phyloP scores from a whole-genome alignment of 2,329 filamentous ascomycete species.

The Sclerotiophoma versabilis region DNA sequence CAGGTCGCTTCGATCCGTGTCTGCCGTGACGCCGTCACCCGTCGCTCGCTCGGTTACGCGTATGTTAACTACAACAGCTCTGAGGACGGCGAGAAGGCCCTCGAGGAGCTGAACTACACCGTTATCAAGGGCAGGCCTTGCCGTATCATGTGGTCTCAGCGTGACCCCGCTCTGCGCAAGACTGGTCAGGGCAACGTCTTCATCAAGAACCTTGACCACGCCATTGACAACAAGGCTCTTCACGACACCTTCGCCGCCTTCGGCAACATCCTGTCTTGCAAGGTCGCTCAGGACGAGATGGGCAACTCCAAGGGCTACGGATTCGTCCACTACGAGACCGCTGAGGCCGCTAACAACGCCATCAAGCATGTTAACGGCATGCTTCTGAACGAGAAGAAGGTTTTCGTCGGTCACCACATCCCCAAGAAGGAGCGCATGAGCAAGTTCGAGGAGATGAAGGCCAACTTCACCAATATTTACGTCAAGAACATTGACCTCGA shows the following conservation, averaged over 20 bases:
- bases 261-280: slow-evolving; percentile 99
- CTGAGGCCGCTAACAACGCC: slow-evolving; percentile 92
- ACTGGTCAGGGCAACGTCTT: slow-evolving; percentile 99
- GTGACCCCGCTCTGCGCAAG: slow-evolving; percentile 98
- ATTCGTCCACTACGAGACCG: slow-evolving; percentile 99
- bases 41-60: slow-evolving; percentile 97
- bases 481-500: slow-evolving; percentile 95
- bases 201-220: slow-evolving; percentile 99
- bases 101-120: slow-evolving; percentile 99
- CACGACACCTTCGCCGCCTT: slow-evolving; percentile 99
- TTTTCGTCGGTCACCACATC: slow-evolving; percentile 98
- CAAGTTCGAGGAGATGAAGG: slow-evolving; percentile 99
- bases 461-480: slow-evolving; percentile 99
- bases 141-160: slow-evolving; percentile 99
- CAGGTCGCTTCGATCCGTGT: slow-evolving; percentile 99
- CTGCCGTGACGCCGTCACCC: slow-evolving; percentile 98
- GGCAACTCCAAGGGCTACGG: slow-evolving; percentile 98
- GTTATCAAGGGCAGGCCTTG: slow-evolving; percentile 98
- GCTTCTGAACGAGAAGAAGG: slow-evolving; percentile 99
- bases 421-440: slow-evolving; percentile 99
- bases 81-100: slow-evolving; percentile 92
- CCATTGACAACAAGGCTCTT: slow-evolving; percentile 99
- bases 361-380: slow-evolving; percentile 99
- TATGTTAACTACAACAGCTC: slow-evolving; percentile 99
- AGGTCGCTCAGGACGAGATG: slow-evolving; percentile 97